These are phyloP conservation scores for Volvox reticuliferus DNA, from an alignment of 139 green algal genomes.

Conservation along the genomic window DNA sequence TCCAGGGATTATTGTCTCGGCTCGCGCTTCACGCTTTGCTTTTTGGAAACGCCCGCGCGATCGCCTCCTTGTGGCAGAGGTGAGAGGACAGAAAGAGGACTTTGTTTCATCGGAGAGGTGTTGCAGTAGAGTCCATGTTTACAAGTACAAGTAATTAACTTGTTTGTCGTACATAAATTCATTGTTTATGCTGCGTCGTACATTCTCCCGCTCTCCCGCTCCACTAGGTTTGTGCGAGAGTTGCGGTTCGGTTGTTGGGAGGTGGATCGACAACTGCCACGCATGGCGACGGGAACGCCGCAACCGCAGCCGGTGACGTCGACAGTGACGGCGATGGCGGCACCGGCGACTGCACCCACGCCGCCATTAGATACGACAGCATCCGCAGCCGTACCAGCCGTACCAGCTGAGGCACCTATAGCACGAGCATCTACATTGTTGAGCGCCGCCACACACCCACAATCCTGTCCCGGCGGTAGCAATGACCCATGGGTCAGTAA, in stretches of 20 bases:
- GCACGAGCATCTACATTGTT: not conserved
- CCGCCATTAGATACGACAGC: not conserved
- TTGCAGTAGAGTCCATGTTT: no score
- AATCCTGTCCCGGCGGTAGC: no score
- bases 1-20: slow-evolving; percentile 64
- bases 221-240: slow-evolving; percentile 54
- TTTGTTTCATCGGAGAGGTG: no score
- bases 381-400: not conserved
- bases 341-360: slow-evolving; percentile 43
- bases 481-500: no score
- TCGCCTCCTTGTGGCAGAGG: slow-evolving; percentile 81
- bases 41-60: slow-evolving; percentile 78
- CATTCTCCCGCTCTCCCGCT: not conserved
- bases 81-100: not conserved
- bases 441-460: no score
- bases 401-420: no score
- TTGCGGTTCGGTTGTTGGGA: slow-evolving; percentile 82
- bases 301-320: no score
- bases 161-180: no score
- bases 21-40: slow-evolving; percentile 78
- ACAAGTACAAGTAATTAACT: no score
- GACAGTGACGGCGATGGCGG: not conserved
- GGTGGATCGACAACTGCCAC: slow-evolving; percentile 61
- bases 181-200: not conserved
- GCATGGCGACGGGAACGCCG: slow-evolving; percentile 59